Percentiles rank a stretch among this genome's conserved stretches.
Conservation (phyloP, 2,329 filamentous ascomycete species). For the Epichloe gansuensis region DNA sequence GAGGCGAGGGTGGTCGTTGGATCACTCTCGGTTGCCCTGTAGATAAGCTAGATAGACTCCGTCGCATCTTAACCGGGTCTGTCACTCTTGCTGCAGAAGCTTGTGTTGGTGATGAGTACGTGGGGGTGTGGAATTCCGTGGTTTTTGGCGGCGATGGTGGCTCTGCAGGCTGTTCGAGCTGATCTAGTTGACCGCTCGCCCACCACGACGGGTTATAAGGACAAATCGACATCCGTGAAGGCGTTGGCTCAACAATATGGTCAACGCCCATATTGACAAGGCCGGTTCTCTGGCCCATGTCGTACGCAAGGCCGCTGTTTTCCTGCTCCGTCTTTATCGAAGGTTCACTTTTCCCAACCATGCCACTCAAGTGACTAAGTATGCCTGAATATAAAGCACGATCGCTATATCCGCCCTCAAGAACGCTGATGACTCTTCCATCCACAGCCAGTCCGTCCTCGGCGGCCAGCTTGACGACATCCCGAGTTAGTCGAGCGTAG, state of each 20-base stretch:
- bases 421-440: constrained; percentile 79
- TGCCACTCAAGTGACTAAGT: constrained; percentile 76
- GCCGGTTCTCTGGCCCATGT: constrained; percentile 44
- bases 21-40: constrained; percentile 11
- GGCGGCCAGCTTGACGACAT: constrained; percentile 70
- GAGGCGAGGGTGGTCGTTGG: constrained; percentile 44
- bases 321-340: constrained; percentile 22
- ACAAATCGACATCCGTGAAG: constrained; percentile 19
- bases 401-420: constrained; percentile 95
- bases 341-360: constrained; percentile 44
- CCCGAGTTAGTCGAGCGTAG: constrained; percentile 80
- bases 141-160: constrained; percentile 36
- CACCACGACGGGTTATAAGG: constrained; percentile 62
- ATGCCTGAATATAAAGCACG: constrained; percentile 80
- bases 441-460: constrained; percentile 69
- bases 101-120: constrained; percentile 78
- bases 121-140: constrained; percentile 49
- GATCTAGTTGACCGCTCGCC: constrained; percentile 51
- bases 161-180: constrained; percentile 50
- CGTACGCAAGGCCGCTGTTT: constrained; percentile 37
- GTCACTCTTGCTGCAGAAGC: constrained; percentile 74
- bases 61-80: constrained; percentile 51
- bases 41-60: constrained; percentile 45
- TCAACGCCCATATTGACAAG: constrained; percentile 23
- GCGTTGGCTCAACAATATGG: neutral